These are phyloP conservation scores for Arxiozyma telluris DNA, from an alignment of 1,139 yeast species.

Conservation along the genomic window DNA sequence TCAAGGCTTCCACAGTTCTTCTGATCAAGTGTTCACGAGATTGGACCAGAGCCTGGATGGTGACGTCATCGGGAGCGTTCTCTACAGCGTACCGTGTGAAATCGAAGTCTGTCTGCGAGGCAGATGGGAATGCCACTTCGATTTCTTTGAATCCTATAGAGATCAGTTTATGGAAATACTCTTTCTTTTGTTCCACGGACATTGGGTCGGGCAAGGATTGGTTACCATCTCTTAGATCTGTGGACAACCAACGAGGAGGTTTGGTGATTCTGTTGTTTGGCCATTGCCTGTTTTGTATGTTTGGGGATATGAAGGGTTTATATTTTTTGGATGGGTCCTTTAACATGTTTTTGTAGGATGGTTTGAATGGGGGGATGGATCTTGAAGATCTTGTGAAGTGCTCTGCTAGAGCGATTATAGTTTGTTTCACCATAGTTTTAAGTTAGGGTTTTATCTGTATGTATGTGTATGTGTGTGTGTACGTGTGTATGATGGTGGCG, in stretches of 20 bases:
- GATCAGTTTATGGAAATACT: constrained; percentile 72
- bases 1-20: constrained; percentile 80
- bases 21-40: constrained; percentile 84
- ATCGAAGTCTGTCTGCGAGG: constrained; percentile 92
- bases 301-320: constrained; percentile 55
- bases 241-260: constrained; percentile 94
- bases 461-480: too few species aligned
- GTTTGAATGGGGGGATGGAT: constrained; percentile 27
- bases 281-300: constrained; percentile 78
- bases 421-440: constrained; percentile 1
- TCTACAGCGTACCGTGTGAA: constrained; percentile 91
- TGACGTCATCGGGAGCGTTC: constrained; percentile 86
- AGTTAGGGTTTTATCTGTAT: too few species aligned
- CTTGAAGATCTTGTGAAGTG: constrained; percentile 16
- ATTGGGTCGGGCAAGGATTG: constrained; percentile 97
- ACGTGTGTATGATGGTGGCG: too few species aligned
- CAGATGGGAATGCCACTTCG: constrained; percentile 94
- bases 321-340: constrained; percentile 76
- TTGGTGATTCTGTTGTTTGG: constrained; percentile 64
- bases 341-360: constrained; percentile 41
- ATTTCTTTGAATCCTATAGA: constrained; percentile 93
- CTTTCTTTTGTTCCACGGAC: constrained; percentile 84
- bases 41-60: constrained; percentile 85
- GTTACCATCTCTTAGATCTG: constrained; percentile 94
- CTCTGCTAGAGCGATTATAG: constrained; percentile 4